Base-by-base conservation (phyloP, 768 basidiomycete genomes). In the Leccinum broughii region DNA sequence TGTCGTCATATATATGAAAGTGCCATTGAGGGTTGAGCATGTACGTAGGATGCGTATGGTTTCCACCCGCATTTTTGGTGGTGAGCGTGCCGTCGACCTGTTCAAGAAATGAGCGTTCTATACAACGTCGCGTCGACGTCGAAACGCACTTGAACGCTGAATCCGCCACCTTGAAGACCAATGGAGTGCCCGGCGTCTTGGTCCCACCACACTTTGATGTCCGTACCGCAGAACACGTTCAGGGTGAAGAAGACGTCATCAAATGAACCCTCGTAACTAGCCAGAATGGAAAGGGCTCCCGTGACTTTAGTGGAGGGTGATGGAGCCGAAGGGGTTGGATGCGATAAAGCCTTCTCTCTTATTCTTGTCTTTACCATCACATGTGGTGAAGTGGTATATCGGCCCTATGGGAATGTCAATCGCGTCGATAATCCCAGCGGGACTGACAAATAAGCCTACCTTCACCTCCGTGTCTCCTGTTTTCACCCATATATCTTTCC, bases 1-100 rank as follows among this genome's bases (percentile, higher is more conserved):
- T 66, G 4, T 74, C 66, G 4, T 83, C 76, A 56, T 80, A 76
- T 20, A 96, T 75, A 7, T 75, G 80, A 14, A 98, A 77, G 57
- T 82, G 81, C 73, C 92, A 98, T 68, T 97, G 93, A 0, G 95
- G 95, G 69, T 98, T 98, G 53, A 84, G 73, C 86, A 96, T 90
- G 73, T 90, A 97, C 0, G 89, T 88, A 1, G 92, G 85, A 64
- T 86, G 79, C 5, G 85, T 83, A 58, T 86, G 83, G 68, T 95
- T 95, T 2, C 96, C 96, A 0, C 96, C 96, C 0, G 92, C 83
- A 30, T 85, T 92, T 64, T 86, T 86, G 37, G 75, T 81, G 0
- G 86, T 87, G 62, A 96, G 80, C 0, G 77, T 67, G 8, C 86
- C 89, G 0, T 83, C 76, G 6, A 89, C 68, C 91, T 93, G 64